Conservation (phyloP, 1,284 basidiomycete species). For the Rhodotorula sp. region DNA sequence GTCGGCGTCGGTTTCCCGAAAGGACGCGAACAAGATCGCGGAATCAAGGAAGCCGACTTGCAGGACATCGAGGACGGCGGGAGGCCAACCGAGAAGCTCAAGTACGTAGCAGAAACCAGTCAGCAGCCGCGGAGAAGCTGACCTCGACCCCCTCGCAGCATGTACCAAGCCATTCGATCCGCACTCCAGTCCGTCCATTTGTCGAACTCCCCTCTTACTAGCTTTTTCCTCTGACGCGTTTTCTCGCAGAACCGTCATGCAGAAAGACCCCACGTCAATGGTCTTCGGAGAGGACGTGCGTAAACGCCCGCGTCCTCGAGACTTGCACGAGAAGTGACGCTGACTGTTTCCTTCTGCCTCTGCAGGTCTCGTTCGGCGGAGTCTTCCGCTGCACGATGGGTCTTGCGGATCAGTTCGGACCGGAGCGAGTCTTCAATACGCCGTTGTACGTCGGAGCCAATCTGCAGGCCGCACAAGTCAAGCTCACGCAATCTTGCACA, state of each 20-base stretch:
- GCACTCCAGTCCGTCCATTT: conserved; percentile 25
- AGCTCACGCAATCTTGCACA: not conserved
- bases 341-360: not conserved
- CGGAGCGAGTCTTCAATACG: conserved; percentile 92
- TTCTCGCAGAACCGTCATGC: conserved; percentile 65
- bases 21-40: not conserved
- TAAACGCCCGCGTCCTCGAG: no score
- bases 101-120: not conserved
- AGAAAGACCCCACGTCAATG: conserved; percentile 78
- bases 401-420: conserved; percentile 86
- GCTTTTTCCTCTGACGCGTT: not conserved
- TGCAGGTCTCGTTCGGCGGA: conserved; percentile 65
- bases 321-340: not conserved
- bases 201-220: no score
- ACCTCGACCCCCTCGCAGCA: not conserved
- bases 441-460: conserved; percentile 55
- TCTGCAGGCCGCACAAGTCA: not conserved
- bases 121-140: not conserved
- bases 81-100: conserved; percentile 36
- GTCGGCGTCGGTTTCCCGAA: conserved; percentile 18
- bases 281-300: conserved; percentile 93
- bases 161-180: conserved; percentile 38
- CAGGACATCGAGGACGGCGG: conserved; percentile 26
- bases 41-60: conserved; percentile 23
- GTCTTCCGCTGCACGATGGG: conserved; percentile 82